Evolutionary conservation across 1,284 basidiomycete species (phyloP).

Genomic region (Cutaneotrichosporon sp.): DNA sequence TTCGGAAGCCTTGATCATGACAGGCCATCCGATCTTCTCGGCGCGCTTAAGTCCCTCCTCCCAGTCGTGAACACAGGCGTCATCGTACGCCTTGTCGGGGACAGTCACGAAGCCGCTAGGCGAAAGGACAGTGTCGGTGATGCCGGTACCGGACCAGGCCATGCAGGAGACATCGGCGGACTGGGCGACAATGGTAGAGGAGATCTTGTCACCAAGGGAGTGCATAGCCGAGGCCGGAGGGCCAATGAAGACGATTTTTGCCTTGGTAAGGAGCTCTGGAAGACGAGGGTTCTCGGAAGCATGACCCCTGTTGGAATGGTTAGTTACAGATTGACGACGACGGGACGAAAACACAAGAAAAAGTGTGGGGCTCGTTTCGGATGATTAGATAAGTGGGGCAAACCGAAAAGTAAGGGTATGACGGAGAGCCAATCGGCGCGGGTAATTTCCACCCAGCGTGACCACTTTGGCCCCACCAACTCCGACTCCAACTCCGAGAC

Average conservation of each 20-base stretch:
- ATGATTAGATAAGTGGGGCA: conserved; percentile 11
- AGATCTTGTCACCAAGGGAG: conserved; percentile 98
- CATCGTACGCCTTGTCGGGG: conserved; percentile 80
- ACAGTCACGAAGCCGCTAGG: conserved; percentile 90
- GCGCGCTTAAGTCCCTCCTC: conserved; percentile 83
- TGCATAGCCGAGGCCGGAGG: conserved; percentile 99
- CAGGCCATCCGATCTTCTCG: conserved; percentile 87
- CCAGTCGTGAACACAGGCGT: conserved; percentile 84
- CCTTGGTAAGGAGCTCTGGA: conserved; percentile 88
- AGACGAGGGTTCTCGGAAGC: conserved; percentile 98
- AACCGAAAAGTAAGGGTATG: no score
- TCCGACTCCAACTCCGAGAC: no score
- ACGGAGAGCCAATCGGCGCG: no score
- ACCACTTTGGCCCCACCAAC: no score
- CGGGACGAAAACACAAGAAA: no score
- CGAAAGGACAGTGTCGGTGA: conserved; percentile 81
- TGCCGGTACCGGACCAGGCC: conserved; percentile 97
- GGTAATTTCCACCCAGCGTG: no score
- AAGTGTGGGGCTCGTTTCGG: neutral
- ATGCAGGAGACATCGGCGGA: conserved; percentile 96
- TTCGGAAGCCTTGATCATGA: conserved; percentile 99
- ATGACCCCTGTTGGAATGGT: conserved; percentile 61
- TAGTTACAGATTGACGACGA: no score
- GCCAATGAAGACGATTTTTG: conserved; percentile 98
- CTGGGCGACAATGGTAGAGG: conserved; percentile 98